Evolutionary conservation across 208 protist genomes (phyloP).

Genomic region (Histomonas meleagridis): DNA sequence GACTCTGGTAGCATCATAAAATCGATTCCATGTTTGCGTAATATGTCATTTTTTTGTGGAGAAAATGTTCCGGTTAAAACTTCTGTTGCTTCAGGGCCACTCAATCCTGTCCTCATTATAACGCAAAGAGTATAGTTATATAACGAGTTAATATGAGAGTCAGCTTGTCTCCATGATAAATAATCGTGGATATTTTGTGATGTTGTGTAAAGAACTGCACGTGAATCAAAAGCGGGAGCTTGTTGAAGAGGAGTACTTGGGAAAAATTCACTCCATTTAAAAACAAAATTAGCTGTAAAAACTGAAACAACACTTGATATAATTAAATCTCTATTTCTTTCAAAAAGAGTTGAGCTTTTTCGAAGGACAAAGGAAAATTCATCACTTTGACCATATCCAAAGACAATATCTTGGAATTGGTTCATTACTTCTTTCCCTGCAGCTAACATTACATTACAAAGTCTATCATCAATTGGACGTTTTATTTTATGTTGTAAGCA

Average conservation of each 20-base stretch:
- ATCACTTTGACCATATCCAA: constrained; percentile 42
- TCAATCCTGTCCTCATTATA: background rate
- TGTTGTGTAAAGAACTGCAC: constrained; percentile 34
- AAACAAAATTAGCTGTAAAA: constrained; percentile 35
- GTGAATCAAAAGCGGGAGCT: constrained; percentile 32
- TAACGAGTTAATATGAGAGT: constrained; percentile 40
- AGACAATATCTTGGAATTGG: constrained; percentile 25
- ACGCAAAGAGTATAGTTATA: constrained; percentile 41
- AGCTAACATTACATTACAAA: constrained; percentile 23
- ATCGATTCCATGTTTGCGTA: background rate
- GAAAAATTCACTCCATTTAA: constrained; percentile 27
- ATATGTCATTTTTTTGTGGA: background rate
- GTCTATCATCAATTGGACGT: constrained; percentile 31
- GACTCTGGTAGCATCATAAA: background rate
- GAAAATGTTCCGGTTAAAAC: background rate
- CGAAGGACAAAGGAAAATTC: constrained; percentile 42
- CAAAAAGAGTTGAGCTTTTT: background rate
- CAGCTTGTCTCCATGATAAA: constrained; percentile 40
- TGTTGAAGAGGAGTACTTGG: background rate
- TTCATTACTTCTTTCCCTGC: constrained; percentile 11
- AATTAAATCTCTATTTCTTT: constrained; percentile 25
- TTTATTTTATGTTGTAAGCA: background rate
- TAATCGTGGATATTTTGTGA: constrained; percentile 33
- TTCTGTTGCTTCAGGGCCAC: background rate
- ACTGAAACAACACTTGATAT: constrained; percentile 35